A percentile compares a stretch with the other conserved stretches of the same genome.
phyloP scores from a whole-genome alignment of 2,329 filamentous ascomycete species.

The Aspergillus sp. region DNA sequence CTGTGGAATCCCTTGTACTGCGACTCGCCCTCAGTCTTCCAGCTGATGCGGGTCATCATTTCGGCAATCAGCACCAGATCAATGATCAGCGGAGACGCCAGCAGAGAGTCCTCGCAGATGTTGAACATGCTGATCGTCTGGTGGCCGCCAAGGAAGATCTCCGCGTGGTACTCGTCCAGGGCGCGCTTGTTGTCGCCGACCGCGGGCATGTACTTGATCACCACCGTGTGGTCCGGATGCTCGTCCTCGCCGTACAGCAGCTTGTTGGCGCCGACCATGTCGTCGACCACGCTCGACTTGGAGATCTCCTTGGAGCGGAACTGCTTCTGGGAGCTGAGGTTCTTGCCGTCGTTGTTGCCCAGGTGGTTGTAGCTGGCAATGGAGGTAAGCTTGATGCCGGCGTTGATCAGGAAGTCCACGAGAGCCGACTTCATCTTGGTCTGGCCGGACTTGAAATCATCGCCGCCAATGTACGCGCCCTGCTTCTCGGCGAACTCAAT shows the following conservation, averaged over 20 bases:
- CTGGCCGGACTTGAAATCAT: slow-evolving; percentile 99
- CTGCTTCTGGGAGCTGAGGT: slow-evolving; percentile 92
- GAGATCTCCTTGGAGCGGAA: slow-evolving; percentile 99
- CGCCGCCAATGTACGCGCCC: slow-evolving; percentile 84
- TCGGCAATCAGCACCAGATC: slow-evolving; percentile 87
- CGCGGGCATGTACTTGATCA: slow-evolving; percentile 99
- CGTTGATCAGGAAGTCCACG: slow-evolving; percentile 96
- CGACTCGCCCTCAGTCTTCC: slow-evolving; percentile 57
- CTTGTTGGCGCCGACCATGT: slow-evolving; percentile 95
- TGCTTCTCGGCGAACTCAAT: slow-evolving; percentile 82
- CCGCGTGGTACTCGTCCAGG: slow-evolving; percentile 96
- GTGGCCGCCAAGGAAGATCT: slow-evolving; percentile 98
- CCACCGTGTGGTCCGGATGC: slow-evolving; percentile 95
- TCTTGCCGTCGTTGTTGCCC: slow-evolving; percentile 99
- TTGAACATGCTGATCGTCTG: slow-evolving; percentile 98
- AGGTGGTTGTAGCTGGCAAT: slow-evolving; percentile 99
- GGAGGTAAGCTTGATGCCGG: slow-evolving; percentile 95
- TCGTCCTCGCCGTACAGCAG: slow-evolving; percentile 86
- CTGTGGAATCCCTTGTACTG: slow-evolving; percentile 93
- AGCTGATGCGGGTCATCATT: slow-evolving; percentile 97
- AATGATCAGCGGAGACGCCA: slow-evolving; percentile 94
- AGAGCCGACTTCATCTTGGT: slow-evolving; percentile 99
- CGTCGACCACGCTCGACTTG: slow-evolving; percentile 98
- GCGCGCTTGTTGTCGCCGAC: slow-evolving; percentile 99
- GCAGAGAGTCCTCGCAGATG: slow-evolving; percentile 94